Percentiles rank a stretch among this genome's conserved stretches.
phyloP scores from a whole-genome alignment of 2,329 filamentous ascomycete genomes.

The Phyllosticta citribraziliensis region DNA sequence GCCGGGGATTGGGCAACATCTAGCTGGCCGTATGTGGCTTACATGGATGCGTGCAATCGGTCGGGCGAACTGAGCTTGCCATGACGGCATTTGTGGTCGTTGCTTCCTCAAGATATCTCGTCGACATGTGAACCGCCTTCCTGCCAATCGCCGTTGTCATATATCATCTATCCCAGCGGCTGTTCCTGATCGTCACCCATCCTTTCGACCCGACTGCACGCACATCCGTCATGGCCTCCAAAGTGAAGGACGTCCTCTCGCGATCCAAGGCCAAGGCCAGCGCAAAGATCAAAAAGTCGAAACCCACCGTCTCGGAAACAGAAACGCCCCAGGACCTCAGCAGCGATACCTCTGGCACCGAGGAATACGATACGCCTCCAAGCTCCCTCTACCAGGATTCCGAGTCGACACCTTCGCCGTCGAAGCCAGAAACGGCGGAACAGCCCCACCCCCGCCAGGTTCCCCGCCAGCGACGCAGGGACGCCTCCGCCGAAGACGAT shows the following conservation, averaged over 20 bases:
- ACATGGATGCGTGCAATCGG: too few relatives aligned
- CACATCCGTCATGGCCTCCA: background rate
- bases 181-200: background rate
- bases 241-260: constrained; percentile 1
- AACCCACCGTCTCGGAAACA: background rate
- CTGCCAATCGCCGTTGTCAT: background rate
- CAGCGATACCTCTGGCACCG: background rate
- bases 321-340: background rate
- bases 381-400: background rate
- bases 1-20: background rate
- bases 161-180: background rate
- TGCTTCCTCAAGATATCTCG: background rate
- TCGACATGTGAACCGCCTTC: background rate
- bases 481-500: background rate
- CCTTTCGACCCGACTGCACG: background rate
- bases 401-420: background rate
- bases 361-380: constrained; percentile 1
- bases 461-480: background rate
- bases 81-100: background rate
- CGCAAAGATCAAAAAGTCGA: background rate
- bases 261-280: background rate
- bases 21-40: background rate
- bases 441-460: background rate
- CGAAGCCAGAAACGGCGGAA: background rate
- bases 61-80: background rate